Evolutionary conservation across 1,284 basidiomycete species (phyloP).

Genomic region (Leccinum ponderosum): DNA sequence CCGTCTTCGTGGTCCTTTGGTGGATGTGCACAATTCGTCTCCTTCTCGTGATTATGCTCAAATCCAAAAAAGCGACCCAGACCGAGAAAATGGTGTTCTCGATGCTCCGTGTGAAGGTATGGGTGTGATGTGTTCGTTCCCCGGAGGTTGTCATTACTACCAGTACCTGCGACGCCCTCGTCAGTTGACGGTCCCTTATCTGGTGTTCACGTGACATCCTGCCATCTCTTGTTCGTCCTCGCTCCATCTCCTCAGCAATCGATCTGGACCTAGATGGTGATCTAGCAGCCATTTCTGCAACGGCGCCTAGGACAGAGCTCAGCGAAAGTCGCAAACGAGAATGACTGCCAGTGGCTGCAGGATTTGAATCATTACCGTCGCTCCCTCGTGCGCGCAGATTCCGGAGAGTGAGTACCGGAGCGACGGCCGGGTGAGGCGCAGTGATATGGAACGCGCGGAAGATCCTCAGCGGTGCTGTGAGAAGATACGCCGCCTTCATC

Average conservation of each 20-base stretch:
- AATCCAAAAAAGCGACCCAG: conserved; percentile 25
- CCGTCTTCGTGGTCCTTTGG: conserved; percentile 49
- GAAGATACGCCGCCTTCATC: not conserved
- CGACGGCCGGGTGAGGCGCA: not conserved
- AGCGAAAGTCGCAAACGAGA: conserved; percentile 40
- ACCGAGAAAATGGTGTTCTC: conserved; percentile 20
- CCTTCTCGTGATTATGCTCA: conserved; percentile 18
- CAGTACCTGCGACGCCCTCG: conserved; percentile 8
- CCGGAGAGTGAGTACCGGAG: conserved; percentile 5
- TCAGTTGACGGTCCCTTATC: not conserved
- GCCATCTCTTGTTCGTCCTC: conserved; percentile 19
- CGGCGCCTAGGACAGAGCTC: conserved; percentile 38
- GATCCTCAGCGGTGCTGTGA: conserved; percentile 23
- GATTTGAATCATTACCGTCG: not conserved
- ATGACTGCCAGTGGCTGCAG: conserved; percentile 14
- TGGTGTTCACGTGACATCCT: conserved; percentile 11
- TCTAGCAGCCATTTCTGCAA: conserved; percentile 31
- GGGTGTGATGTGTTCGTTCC: not conserved
- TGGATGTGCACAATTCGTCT: conserved; percentile 15
- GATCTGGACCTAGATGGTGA: conserved; percentile 12
- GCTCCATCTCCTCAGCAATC: conserved; percentile 19
- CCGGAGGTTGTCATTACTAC: not conserved
- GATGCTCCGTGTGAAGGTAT: conserved; percentile 5
- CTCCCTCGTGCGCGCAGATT: not conserved
- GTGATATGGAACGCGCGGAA: not conserved